Conservation (phyloP, 306 rosid genomes). For the Trichosanthes cucumerina region DNA sequence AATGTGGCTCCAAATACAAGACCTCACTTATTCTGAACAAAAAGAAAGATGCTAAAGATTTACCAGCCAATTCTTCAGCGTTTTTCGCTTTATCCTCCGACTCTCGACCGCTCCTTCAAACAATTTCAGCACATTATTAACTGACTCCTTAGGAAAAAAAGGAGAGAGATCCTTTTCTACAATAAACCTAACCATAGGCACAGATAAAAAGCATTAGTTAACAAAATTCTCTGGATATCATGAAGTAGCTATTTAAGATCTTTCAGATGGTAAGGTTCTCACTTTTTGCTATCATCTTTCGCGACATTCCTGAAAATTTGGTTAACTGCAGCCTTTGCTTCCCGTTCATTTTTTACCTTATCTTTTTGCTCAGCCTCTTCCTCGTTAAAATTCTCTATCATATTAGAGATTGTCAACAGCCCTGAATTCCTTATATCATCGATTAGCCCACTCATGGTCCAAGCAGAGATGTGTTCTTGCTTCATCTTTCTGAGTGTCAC, state of each 20-base stretch:
- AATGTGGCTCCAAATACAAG: not conserved
- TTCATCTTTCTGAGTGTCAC: constrained; percentile 68
- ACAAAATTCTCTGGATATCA: constrained; percentile 4
- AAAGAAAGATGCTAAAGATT: not conserved
- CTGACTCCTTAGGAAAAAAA: constrained; percentile 56
- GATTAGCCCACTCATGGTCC: constrained; percentile 77
- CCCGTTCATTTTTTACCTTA: constrained; percentile 57
- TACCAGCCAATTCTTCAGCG: constrained; percentile 79
- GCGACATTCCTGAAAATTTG: constrained; percentile 59
- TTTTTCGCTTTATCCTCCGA: constrained; percentile 57
- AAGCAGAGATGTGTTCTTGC: constrained; percentile 67
- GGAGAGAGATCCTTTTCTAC: constrained; percentile 66
- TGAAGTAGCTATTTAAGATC: not conserved
- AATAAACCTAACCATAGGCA: constrained; percentile 38
- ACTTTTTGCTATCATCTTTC: constrained; percentile 49
- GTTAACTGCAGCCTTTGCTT: constrained; percentile 66
- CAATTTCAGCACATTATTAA: constrained; percentile 46
- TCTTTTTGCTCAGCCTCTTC: constrained; percentile 40
- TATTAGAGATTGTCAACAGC: constrained; percentile 46
- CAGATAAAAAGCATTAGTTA: constrained; percentile 7
- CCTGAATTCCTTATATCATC: constrained; percentile 54
- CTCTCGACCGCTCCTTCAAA: constrained; percentile 63
- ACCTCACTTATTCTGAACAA: not conserved
- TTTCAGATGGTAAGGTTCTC: constrained; percentile 16
- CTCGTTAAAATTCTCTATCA: constrained; percentile 25